Conservation (phyloP, 2,329 filamentous ascomycete genomes). For the Pseudogymnoascus sp. region DNA sequence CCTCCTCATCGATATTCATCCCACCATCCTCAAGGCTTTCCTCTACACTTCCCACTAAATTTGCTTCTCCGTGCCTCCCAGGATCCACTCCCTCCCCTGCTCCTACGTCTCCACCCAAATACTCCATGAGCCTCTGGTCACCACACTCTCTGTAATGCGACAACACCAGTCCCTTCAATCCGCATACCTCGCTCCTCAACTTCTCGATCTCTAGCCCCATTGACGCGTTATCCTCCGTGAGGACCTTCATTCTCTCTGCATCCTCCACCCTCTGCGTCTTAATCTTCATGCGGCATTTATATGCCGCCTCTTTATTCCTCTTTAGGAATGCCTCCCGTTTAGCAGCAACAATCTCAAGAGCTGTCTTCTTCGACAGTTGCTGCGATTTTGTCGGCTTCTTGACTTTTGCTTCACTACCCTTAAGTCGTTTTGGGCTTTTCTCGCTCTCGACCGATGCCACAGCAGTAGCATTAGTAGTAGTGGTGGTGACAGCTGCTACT, state of each 20-base stretch:
- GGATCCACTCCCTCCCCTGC: background rate
- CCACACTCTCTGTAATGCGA: background rate
- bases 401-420: background rate
- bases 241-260: background rate
- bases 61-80: background rate
- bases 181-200: background rate
- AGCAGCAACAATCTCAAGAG: background rate
- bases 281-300: background rate
- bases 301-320: constrained; percentile 6
- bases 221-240: background rate
- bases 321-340: constrained; percentile 8
- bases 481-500: background rate
- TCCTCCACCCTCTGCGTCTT: background rate
- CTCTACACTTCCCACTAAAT: background rate
- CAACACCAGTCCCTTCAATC: constrained; percentile 5
- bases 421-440: background rate
- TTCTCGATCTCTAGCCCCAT: constrained; percentile 1
- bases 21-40: background rate
- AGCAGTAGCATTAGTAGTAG: background rate
- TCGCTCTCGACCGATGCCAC: background rate
- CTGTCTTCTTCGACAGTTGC: background rate
- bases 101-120: background rate
- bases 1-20: background rate
- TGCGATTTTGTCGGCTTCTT: background rate
- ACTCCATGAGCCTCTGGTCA: background rate